Conservation (phyloP, 345 rosid genomes). For the Eucalyptus albens region DNA sequence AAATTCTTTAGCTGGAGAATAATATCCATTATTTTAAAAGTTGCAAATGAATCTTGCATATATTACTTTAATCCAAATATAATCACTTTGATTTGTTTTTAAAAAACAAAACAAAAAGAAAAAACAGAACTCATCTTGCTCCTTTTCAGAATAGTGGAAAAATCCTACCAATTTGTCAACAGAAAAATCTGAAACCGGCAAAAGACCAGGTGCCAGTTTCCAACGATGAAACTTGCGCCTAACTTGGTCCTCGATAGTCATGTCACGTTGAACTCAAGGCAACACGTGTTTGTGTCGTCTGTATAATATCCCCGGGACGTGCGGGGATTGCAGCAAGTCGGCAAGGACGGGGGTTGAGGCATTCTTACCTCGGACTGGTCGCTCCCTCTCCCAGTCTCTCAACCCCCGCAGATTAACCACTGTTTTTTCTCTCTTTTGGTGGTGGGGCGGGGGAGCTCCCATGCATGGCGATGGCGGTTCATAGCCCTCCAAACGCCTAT, state of each 20-base stretch:
- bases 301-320: background rate
- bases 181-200: too few species aligned
- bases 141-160: too few species aligned
- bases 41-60: too few species aligned
- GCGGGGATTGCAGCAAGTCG: background rate
- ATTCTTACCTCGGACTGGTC: background rate
- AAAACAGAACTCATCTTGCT: too few species aligned
- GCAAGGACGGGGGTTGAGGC: background rate
- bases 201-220: too few species aligned
- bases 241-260: background rate
- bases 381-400: background rate
- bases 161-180: too few species aligned
- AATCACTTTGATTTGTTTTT: too few species aligned
- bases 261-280: background rate
- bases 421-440: background rate
- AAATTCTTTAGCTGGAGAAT: too few species aligned
- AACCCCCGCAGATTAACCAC: background rate
- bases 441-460: background rate
- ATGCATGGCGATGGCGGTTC: background rate
- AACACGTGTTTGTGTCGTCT: background rate
- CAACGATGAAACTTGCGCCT: background rate
- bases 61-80: accelerated
- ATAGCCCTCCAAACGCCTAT: background rate
- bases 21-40: too few species aligned
- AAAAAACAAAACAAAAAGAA: too few species aligned